These are phyloP conservation scores for Entomortierella parvispora DNA, from an alignment of 192 early-diverging fungal genomes.

Conservation along the genomic window DNA sequence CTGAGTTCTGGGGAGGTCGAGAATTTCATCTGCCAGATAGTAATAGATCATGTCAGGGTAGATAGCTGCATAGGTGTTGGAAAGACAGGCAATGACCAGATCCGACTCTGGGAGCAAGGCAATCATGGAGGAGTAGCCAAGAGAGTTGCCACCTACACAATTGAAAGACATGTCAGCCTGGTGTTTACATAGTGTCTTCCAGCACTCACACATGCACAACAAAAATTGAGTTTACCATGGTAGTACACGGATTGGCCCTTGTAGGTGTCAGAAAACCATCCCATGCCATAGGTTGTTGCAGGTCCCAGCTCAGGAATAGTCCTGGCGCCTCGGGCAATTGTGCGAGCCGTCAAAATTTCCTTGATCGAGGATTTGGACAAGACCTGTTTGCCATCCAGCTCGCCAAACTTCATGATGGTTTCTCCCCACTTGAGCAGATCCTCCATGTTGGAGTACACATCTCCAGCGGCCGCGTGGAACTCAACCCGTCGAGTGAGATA, in stretches of 20 bases:
- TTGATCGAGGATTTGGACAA: slow-evolving; percentile 3
- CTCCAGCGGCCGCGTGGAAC: slow-evolving; percentile 4
- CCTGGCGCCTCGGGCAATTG: slow-evolving; percentile 2
- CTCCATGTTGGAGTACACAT: slow-evolving; percentile 3
- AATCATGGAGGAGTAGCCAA: slow-evolving; percentile 17
- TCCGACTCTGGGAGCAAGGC: slow-evolving; percentile 30
- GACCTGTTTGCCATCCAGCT: slow-evolving; percentile 13
- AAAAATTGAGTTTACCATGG: slow-evolving; percentile 7
- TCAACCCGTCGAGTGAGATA: background rate
- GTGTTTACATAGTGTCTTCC: too few species aligned
- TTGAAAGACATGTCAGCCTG: background rate
- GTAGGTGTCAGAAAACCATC: slow-evolving; percentile 11
- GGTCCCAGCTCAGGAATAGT: slow-evolving; percentile 11
- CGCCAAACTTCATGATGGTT: slow-evolving; percentile 15
- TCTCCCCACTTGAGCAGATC: background rate
- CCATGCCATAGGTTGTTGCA: slow-evolving; percentile 7
- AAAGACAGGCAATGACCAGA: slow-evolving; percentile 15
- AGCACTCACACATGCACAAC: background rate
- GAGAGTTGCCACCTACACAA: slow-evolving; percentile 15
- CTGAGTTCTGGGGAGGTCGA: slow-evolving; percentile 17
- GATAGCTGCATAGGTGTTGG: slow-evolving; percentile 9
- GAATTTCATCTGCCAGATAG: slow-evolving; percentile 16
- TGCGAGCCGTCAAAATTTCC: slow-evolving; percentile 10
- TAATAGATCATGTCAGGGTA: slow-evolving; percentile 1
- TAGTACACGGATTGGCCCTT: slow-evolving; percentile 13